These are phyloP conservation scores for Cudoniella acicularis DNA, from an alignment of 495 filamentous ascomycete genomes.

Conservation along the genomic window DNA sequence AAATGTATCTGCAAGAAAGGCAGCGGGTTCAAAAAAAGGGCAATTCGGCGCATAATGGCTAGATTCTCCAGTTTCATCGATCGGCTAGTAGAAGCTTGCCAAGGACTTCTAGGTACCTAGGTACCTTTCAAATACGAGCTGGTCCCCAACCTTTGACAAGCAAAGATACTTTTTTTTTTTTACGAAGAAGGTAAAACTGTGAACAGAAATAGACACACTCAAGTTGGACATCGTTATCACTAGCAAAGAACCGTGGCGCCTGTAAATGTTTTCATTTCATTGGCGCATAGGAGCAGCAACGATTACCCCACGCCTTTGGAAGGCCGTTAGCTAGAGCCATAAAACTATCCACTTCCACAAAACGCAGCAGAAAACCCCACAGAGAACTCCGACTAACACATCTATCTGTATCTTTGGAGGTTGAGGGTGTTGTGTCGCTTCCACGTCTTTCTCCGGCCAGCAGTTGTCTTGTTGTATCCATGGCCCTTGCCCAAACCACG, in stretches of 20 bases:
- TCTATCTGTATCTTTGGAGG: slow-evolving; percentile 79
- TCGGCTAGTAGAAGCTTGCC: slow-evolving; percentile 12
- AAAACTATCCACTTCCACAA: slow-evolving; percentile 11
- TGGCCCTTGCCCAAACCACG: slow-evolving; percentile 98
- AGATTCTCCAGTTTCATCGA: slow-evolving; percentile 14
- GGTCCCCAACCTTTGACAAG: neutral
- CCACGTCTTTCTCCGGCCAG: slow-evolving; percentile 98
- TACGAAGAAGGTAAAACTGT: too few species aligned
- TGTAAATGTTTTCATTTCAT: slow-evolving; percentile 10
- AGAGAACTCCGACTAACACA: slow-evolving; percentile 25
- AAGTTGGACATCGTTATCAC: too few species aligned
- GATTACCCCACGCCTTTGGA: slow-evolving; percentile 5
- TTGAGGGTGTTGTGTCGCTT: slow-evolving; percentile 98
- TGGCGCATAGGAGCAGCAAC: slow-evolving; percentile 10
- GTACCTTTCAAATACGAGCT: neutral
- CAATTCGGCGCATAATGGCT: slow-evolving; percentile 9
- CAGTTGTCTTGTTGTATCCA: slow-evolving; percentile 93
- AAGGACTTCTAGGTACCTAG: too few species aligned
- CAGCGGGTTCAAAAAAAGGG: neutral
- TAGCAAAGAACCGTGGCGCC: neutral
- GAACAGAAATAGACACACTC: too few species aligned
- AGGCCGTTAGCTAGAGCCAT: slow-evolving; percentile 14
- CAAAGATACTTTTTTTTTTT: neutral
- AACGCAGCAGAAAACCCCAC: slow-evolving; percentile 15
- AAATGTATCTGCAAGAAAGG: neutral